Evolutionary conservation across 163 green algal genomes (phyloP), one percentile per base, ranked within the genome.

Genomic region (Picocystis sp.): DNA sequence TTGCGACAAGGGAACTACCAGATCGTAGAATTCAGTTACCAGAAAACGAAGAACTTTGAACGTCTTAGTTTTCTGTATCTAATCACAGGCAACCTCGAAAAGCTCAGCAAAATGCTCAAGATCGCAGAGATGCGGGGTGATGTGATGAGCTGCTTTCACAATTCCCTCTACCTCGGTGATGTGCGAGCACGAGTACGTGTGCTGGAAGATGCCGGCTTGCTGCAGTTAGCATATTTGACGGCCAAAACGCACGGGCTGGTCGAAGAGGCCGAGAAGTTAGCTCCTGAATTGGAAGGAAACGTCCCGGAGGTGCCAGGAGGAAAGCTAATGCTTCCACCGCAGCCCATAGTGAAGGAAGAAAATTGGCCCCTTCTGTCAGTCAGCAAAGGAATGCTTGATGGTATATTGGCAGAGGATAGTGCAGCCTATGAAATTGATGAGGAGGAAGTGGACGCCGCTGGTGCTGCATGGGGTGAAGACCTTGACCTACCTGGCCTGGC

Each of bases 351-450:
- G 23, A 62, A 65, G 17, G 80, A 81, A 49, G 82, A 89, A 58
- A 97, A 97, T 77, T 99, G 91, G 91, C 91, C 91, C 34, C 71
- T 97, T 76, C 81, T 97, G 10, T 86, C 83, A 8, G 86, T 97
- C 19, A 81, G 53, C 62, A 95, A 95, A 78, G 86, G 86, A 65
- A 92, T 96, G 71, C 96, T 98, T 61, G 89, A 95, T 15, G 66
- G 66, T n/a, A 44, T 61, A 1, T 47, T 76, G 22, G 65, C 17
- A 24, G 53, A 47, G 14, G 9, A 24, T 43, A 12, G 45, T n/a
- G 48, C 29, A 34, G 57, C 25, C 12, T 62, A 48, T 19, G 62
- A 62, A 17, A 49, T 79, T 46, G 72, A 76, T 12, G 73, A 80
- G 50, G 70, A 65, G 15, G 73, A 74, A 14, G 22, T 43, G 6